These are phyloP conservation scores for Monosporozyma aquatica DNA, from an alignment of 805 yeast genomes.

Conservation along the genomic window DNA sequence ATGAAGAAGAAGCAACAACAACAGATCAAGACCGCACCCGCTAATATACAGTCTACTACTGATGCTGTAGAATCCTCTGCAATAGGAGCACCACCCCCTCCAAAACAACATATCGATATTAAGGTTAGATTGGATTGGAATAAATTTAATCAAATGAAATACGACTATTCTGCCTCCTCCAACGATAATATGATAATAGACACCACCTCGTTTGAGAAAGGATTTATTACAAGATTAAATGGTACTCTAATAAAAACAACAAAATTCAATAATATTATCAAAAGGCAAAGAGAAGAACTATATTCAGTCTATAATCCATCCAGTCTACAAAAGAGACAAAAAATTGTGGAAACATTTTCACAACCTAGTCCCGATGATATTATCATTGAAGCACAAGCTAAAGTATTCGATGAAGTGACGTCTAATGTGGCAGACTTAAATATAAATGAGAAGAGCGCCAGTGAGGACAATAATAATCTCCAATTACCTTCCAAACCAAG, in stretches of 20 bases:
- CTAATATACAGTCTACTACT: not conserved
- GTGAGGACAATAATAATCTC: not conserved
- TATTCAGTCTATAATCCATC: constrained; percentile 26
- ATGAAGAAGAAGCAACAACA: not conserved
- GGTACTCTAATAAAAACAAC: no score
- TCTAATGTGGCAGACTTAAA: constrained; percentile 11
- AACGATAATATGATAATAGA: no score
- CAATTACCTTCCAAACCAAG: constrained; percentile 2
- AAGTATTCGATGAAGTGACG: constrained; percentile 32
- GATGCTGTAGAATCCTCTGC: not conserved
- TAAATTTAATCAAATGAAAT: not conserved
- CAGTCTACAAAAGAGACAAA: no score
- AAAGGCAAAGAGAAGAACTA: not conserved
- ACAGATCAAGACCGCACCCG: no score
- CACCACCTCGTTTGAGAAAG: not conserved
- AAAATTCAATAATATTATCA: not conserved
- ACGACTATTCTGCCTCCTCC: no score
- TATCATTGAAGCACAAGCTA: constrained; percentile 48
- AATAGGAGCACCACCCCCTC: not conserved
- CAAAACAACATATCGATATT: not conserved
- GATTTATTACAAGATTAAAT: not conserved
- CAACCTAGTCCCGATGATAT: constrained; percentile 81
- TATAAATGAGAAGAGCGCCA: not conserved
- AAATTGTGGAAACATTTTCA: constrained; percentile 43
- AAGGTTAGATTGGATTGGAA: not conserved